Conservation (phyloP, 106 monocot species). For the Dioscorea zingiberensis region DNA sequence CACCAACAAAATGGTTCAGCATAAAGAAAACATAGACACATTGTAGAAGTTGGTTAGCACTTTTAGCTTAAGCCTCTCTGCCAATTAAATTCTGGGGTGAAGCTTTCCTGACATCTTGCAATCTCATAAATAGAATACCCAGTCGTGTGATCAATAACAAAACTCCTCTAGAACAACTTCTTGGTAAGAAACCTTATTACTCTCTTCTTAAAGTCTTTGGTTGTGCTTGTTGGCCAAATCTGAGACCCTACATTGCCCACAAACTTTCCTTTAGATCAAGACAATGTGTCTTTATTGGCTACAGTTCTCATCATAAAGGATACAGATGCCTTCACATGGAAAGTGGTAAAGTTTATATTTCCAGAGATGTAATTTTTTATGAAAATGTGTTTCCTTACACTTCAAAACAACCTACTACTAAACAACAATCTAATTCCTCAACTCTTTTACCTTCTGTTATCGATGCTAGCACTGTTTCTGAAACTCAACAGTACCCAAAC, state of each 20-base stretch:
- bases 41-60: not conserved
- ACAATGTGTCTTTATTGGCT: not conserved
- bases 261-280: not conserved
- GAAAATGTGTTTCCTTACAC: not conserved
- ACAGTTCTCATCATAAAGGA: not conserved
- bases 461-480: no score
- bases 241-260: not conserved
- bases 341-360: not conserved
- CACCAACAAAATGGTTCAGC: not conserved
- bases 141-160: not conserved
- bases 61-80: not conserved
- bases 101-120: not conserved
- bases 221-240: slow-evolving; percentile 4
- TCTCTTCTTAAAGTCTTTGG: not conserved
- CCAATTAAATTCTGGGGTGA: not conserved
- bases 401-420: not conserved
- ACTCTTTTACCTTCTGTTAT: not conserved
- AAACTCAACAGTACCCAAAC: not conserved
- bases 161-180: not conserved
- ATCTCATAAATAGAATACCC: slow-evolving; percentile 1
- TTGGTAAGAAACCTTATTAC: slow-evolving; percentile 1
- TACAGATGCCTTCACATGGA: not conserved
- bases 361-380: not conserved
- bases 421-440: not conserved
- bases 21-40: slow-evolving; percentile 6